Evolutionary conservation across 192 early-diverging fungal genomes (phyloP), one percentile per base, ranked within the genome.

Genomic region (Helicostylum pulchrum): DNA sequence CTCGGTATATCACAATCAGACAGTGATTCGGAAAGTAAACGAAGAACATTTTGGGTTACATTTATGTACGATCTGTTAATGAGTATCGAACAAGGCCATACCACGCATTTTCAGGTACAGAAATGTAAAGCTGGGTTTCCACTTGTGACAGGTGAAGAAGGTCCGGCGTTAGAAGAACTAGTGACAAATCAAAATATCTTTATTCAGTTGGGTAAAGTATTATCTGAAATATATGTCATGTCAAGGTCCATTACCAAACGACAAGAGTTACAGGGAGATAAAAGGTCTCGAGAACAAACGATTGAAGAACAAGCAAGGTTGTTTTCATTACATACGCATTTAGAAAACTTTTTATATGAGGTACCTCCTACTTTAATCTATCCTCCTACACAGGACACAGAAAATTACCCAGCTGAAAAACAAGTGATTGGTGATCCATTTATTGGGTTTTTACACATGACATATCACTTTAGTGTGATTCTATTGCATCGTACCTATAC

Each of bases 391-490:
- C 44, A 66, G 14, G 55, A 74, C 20, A 7, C 44, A 6, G 55
- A 55, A 14, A 68, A 15, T 7, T 76, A 76, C 42, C 74, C 70
- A 10, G 66, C 69, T 30, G 66, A 70, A 4, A 51, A 53, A n/a
- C 66, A 67, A 15, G 61, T 34, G 7, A 55, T 73, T 15, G 39
- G 58, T 5, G 69, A 71, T 30, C 68, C 73, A 11, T 85, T 83
- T 65, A 70, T 79, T 26, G 79, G 76, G 2, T 77, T 85, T 61
- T 57, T 85, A 14, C 79, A 85, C 54, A 77, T 85, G 68, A 75
- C 78, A 17, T 85, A 83, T 63, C 79, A 83, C 51, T 75, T 76
- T 14, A 65, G 72, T 55, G 52, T 74, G 6, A 75, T 85, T 53
- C 68, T 83, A 57, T 47, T 85, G 7, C 81, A 85, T 53, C 72